Evolutionary conservation across 2,329 filamentous ascomycete genomes (phyloP).

Genomic region (Conoideocrella luteorostrata): DNA sequence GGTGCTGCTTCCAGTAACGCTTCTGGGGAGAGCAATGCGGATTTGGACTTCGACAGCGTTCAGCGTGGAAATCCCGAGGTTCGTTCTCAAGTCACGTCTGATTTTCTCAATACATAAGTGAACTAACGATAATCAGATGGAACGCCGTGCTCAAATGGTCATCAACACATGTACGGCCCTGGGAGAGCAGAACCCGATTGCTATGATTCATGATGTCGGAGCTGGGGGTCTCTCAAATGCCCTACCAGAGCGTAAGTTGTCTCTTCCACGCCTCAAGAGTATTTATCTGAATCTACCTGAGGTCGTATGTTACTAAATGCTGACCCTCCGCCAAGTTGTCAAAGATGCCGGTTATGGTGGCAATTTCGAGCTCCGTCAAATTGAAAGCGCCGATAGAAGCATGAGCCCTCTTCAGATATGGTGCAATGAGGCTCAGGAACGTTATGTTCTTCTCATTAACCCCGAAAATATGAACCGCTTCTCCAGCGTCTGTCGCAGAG

Average conservation of each 20-base stretch:
- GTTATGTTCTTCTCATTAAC: constrained; percentile 88
- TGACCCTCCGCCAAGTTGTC: constrained; percentile 45
- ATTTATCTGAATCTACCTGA: too few relatives aligned
- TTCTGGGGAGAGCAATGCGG: constrained; percentile 80
- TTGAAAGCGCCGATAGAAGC: constrained; percentile 82
- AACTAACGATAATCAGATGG: constrained; percentile 58
- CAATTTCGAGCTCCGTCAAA: constrained; percentile 86
- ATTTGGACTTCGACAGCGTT: constrained; percentile 94
- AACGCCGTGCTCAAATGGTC: constrained; percentile 92
- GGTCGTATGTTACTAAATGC: neutral
- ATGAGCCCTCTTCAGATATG: constrained; percentile 97
- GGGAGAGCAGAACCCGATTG: constrained; percentile 80
- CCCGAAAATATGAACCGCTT: constrained; percentile 74
- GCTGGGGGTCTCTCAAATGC: constrained; percentile 75
- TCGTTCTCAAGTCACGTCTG: too few relatives aligned
- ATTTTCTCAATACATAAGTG: too few relatives aligned
- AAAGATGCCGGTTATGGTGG: constrained; percentile 89
- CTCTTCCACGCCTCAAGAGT: neutral
- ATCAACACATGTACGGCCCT: constrained; percentile 90
- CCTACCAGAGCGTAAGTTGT: constrained; percentile 59
- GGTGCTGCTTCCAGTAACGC: constrained; percentile 90
- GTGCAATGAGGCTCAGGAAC: constrained; percentile 95
- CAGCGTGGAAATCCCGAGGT: constrained; percentile 89
- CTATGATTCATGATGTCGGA: constrained; percentile 96
- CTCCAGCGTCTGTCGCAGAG: constrained; percentile 62